These are phyloP conservation scores for Glycyrrhiza uralensis DNA, from an alignment of 306 rosid genomes.

Conservation along the genomic window DNA sequence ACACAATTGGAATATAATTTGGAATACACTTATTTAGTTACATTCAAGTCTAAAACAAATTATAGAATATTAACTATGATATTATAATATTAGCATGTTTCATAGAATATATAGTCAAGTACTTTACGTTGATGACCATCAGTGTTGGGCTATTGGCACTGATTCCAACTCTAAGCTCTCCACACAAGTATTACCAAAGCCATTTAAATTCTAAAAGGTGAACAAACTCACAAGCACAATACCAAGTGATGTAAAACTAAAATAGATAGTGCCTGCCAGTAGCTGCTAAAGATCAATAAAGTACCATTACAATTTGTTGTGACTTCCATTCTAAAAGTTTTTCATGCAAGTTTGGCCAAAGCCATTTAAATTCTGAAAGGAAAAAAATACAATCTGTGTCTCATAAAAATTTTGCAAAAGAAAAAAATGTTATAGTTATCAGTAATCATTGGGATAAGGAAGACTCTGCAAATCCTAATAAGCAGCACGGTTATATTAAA, in stretches of 20 bases:
- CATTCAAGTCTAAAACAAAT: conserved; percentile 9
- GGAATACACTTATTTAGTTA: not conserved
- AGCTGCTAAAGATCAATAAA: not conserved
- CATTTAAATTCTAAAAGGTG: not conserved
- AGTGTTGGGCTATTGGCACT: not conserved
- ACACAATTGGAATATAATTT: not conserved
- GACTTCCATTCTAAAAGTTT: not conserved
- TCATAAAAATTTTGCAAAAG: not conserved
- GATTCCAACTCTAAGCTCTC: not conserved
- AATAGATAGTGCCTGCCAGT: not conserved
- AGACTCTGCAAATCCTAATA: not conserved
- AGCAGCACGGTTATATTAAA: not conserved
- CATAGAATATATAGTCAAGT: not conserved
- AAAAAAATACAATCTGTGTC: not conserved
- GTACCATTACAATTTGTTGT: not conserved
- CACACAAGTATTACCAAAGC: not conserved
- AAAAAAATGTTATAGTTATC: conserved; percentile 8
- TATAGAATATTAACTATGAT: not conserved
- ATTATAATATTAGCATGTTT: not conserved
- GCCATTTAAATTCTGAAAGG: not conserved
- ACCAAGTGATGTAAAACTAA: conserved; percentile 3
- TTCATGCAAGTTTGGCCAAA: not conserved
- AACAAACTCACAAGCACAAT: not conserved
- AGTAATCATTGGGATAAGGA: not conserved
- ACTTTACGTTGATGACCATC: not conserved